These are phyloP conservation scores for Calamus simplicifolius DNA, from an alignment of 176 grass and related monocot genomes.

Conservation along the genomic window DNA sequence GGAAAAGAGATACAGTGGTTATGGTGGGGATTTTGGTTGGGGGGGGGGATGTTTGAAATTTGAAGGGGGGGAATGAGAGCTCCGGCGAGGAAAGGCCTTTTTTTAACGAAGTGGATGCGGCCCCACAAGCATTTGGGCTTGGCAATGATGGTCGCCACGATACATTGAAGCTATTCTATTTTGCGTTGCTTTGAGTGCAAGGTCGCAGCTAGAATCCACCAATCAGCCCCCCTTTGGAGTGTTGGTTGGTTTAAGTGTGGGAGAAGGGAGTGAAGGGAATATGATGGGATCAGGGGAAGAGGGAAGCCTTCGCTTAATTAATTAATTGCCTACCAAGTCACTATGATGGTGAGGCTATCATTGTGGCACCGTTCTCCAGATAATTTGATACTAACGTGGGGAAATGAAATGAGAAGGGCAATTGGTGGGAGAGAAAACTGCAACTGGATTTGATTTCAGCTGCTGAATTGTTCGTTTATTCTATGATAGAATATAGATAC, in stretches of 20 bases:
- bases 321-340: constrained; percentile 7
- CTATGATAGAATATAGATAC: too few relatives aligned
- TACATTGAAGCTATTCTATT: constrained; percentile 17
- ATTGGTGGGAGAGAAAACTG: too few relatives aligned
- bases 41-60: constrained; percentile 1
- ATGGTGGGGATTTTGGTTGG: constrained; percentile 8
- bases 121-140: constrained; percentile 8
- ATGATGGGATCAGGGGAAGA: background rate
- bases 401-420: too few relatives aligned
- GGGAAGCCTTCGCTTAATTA: background rate
- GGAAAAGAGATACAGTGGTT: background rate
- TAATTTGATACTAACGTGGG: too few relatives aligned
- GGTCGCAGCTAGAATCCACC: constrained; percentile 18
- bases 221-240: constrained; percentile 8
- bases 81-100: background rate
- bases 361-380: background rate
- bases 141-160: constrained; percentile 26
- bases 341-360: constrained; percentile 12
- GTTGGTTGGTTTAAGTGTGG: constrained; percentile 38
- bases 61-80: background rate
- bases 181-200: constrained; percentile 52
- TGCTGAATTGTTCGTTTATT: too few relatives aligned
- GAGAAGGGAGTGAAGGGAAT: constrained; percentile 13
- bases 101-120: constrained; percentile 15
- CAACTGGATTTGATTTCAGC: too few relatives aligned